Evolutionary conservation across 2,329 filamentous ascomycete species (phyloP).

Genomic region (Sclerotinia minor): DNA sequence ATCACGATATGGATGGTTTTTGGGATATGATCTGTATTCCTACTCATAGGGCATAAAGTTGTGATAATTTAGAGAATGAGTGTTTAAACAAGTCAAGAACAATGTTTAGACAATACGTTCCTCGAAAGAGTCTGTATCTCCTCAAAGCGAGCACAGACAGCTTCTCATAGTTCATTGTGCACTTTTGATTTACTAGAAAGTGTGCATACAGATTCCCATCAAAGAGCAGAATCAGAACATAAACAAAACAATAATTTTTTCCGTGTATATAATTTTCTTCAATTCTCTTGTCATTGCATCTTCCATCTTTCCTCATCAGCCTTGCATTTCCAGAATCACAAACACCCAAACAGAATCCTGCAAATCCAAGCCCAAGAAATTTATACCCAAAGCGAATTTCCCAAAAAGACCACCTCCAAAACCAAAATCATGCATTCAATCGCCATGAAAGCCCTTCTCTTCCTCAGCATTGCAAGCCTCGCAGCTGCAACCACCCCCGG

Average conservation of each 20-base stretch:
- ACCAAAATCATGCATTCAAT: neutral
- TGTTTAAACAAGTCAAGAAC: neutral
- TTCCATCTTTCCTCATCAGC: neutral
- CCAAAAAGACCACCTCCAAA: neutral
- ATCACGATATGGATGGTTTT: neutral
- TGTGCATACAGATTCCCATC: no score
- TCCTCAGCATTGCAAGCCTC: neutral
- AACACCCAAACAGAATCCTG: neutral
- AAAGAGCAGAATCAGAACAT: neutral
- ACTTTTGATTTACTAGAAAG: neutral
- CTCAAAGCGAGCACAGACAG: neutral
- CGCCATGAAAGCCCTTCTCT: neutral
- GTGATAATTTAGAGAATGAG: neutral
- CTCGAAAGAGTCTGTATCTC: neutral
- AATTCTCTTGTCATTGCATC: neutral
- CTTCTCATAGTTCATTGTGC: neutral
- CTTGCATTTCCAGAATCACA: neutral
- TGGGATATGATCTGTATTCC: neutral
- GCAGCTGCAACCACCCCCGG: no score
- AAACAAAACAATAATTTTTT: neutral
- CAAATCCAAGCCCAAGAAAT: neutral
- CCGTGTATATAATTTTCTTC: neutral
- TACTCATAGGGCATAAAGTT: neutral
- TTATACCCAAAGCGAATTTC: neutral
- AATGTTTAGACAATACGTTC: neutral